Evolutionary conservation across 2,329 filamentous ascomycete genomes (phyloP), one percentile per base, ranked within the genome.

Genomic region (Fusarium compactum): DNA sequence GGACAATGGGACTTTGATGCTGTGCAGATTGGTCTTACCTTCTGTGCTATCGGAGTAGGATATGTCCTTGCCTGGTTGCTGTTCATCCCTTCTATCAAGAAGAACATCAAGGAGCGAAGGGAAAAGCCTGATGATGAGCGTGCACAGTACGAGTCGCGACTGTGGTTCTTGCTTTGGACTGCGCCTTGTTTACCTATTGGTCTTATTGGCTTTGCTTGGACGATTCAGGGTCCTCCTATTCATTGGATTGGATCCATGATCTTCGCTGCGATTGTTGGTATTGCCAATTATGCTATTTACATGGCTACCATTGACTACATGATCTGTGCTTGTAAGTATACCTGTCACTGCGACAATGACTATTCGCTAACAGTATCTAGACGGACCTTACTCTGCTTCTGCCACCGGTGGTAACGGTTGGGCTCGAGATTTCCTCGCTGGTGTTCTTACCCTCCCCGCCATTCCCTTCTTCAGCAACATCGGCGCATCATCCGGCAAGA

Each of bases 221-320:
- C 89, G 1, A 87, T 87, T 1, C 85, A 89, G 27, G 90, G 90
- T 0, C 90, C 90, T 3, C 79, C 86, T 27, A 77, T 91, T 6
- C 88, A 89, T 69, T 94, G 91, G 91, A 88, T 92, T 24, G 89
- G 85, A 0, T 89, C 89, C 4, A 87, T 91, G 82, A 80, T 92
- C 48, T 92, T 90, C 69, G 85, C 86, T 3, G 84, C 84, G 18
- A 82, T 92, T 46, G 89, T 94, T 53, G 92, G 90, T 24, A 90
- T 94, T 54, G 91, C 91, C 58, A 94, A 94, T 74, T 92, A 91
- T 41, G 82, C 87, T 34, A 92, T 92, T 62, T 93, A 93, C 80
- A 92, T 92, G 88, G 89, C 90, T 2, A 92, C 90, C 2, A 91
- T 93, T 69, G 90, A 94, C 78, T 94, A 94, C 80, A 92, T 93